Base-by-base conservation (phyloP, 164 flowering plant species). In the Aristolochia californica region DNA sequence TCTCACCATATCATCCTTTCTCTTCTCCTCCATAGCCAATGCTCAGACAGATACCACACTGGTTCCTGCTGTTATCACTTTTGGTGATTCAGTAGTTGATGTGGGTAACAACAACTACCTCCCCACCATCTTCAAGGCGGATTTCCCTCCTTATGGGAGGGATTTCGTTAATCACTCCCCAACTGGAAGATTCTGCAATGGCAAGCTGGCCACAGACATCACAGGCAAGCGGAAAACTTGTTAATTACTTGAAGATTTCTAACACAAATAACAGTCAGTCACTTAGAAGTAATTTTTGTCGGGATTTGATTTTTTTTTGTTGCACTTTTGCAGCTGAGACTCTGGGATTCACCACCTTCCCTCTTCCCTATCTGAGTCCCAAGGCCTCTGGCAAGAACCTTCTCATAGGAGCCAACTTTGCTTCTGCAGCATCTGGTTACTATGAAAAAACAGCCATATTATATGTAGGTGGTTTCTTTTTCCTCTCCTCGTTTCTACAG, bases 141-240 rank as follows among this genome's bases (percentile, higher is more conserved):
- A 93, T 61, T 78, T 81, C 66, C 96, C 94, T 48, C 99, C 99
- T 57, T 93, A 93, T 62, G 99, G 99, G 9, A 71, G 84, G 52
- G 99, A 93, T 55, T 93, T 87, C 22, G 61, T 52, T 49, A 79
- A 71, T 45, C 78, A 77, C 1, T 18, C 78, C 38, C 64, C 99
- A 12, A 93, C 99, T 9, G 98, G 99, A 4, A 85, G 99, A 68
- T 93, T 93, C 56, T 87, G 91, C 72, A 89, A 93, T 78, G 98
- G 98, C 2, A 93, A 89, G 66, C 66, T 93, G 25, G 98, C 95
- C 57, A 93, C 98, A 56, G 98, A 93, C 61, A 63, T 87, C 55
- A 93, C 94, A 55, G 98, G 98, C 74, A 72, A 58, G 63, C 66
- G 8, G 8, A 14, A 21, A 28, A 3, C 40, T 15, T n/a, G n/a